phyloP scores from a whole-genome alignment of 345 rosid genomes.

The Eucalyptus erythrocorys region DNA sequence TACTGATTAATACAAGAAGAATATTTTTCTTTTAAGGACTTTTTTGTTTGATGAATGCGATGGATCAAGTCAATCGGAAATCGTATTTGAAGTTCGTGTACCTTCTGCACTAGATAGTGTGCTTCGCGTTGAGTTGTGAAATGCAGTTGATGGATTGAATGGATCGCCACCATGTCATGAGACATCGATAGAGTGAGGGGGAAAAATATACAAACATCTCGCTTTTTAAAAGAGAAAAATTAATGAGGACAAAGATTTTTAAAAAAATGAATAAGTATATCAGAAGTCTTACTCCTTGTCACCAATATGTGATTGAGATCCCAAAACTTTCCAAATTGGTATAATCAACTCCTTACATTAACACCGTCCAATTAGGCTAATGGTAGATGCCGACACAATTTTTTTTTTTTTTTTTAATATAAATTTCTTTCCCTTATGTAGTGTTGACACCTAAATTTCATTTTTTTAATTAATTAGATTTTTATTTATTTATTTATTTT shows the following conservation, averaged over 20 bases:
- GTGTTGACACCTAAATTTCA: no score
- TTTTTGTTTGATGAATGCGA: neutral
- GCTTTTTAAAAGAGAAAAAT: no score
- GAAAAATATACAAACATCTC: no score
- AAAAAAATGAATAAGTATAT: no score
- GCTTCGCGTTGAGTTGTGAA: neutral
- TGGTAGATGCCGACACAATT: accelerated
- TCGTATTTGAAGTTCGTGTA: neutral
- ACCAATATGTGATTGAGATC: no score
- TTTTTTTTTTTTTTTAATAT: neutral
- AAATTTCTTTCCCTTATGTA: no score
- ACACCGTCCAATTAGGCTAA: neutral
- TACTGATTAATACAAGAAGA: neutral
- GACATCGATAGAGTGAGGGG: neutral
- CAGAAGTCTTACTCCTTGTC: no score
- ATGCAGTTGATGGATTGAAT: neutral
- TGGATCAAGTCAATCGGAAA: neutral
- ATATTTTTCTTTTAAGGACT: neutral
- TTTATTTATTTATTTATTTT: no score
- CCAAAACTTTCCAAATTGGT: no score
- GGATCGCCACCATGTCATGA: neutral
- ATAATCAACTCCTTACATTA: no score
- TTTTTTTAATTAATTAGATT: no score
- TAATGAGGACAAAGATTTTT: no score
- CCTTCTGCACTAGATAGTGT: neutral